phyloP scores from a whole-genome alignment of 305 asterid species.

The Solanum aculeatissimum region DNA sequence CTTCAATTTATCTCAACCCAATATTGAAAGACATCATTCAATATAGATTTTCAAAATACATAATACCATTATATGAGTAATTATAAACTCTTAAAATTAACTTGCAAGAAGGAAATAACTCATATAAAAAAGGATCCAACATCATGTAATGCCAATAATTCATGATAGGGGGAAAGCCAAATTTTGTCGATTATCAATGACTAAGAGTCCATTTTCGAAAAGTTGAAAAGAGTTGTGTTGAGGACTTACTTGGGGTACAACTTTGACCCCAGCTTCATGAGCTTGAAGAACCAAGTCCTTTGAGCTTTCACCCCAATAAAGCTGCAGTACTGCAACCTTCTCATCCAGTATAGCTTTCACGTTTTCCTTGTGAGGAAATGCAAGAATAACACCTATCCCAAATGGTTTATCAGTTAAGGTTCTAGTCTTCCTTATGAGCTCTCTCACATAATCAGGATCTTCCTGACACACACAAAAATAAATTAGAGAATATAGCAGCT shows the following conservation, averaged over 20 bases:
- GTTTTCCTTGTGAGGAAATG: conserved; percentile 81
- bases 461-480: conserved; percentile 38
- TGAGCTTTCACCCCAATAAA: conserved; percentile 77
- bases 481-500: neutral
- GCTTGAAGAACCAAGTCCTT: conserved; percentile 52
- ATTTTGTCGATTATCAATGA: neutral
- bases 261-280: conserved; percentile 74
- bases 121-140: neutral
- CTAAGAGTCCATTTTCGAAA: neutral
- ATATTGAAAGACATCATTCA: neutral
- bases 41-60: neutral
- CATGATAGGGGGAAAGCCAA: neutral
- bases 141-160: neutral
- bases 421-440: conserved; percentile 65
- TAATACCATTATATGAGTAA: neutral
- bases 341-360: conserved; percentile 68
- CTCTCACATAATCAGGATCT: conserved; percentile 54
- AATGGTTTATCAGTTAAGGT: conserved; percentile 74
- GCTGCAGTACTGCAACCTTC: conserved; percentile 74
- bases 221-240: neutral
- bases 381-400: conserved; percentile 77
- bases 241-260: conserved; percentile 69
- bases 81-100: neutral
- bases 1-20: neutral
- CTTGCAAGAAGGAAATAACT: neutral